Base-by-base conservation (phyloP, 148 eudicot genomes). In the Arctostaphylos glauca region DNA sequence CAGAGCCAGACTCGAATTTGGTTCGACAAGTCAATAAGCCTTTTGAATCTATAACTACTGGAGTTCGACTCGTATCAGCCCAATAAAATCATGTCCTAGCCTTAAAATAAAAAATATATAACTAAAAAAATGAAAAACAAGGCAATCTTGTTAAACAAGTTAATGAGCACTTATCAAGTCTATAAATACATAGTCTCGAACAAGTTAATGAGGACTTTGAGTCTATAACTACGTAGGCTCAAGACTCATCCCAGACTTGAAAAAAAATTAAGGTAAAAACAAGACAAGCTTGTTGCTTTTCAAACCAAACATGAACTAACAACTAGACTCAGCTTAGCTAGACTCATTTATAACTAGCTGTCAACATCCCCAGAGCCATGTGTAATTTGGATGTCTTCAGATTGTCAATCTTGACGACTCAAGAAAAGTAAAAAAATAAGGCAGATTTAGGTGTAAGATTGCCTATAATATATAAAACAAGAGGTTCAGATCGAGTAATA, bases 401-500 rank as follows among this genome's bases (percentile, higher is more conserved):
- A 38, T 71, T 53, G 77, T 23, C 73, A 74, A 82, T n/a, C 78
- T 43, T 10, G 71, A 55, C 6, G 25, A 44, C 64, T 7, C 46
- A 54, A 72, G 44, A 9, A 52, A 73, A 46, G 70, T 19, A 74
- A 25, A 82, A 31, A 82, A 18, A 50, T 25, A 76, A 41, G 77
- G 49, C 62, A 25, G 76, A 75, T 76, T 76, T 48, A 76, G 71
- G 79, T 52, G 41, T 83, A 16, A n/a, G 49, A 70, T 83, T 78
- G 78, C 18, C 71, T 67, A 78, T 47, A n/a, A 49, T 12, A 52
- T 14, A 78, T 7, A 62, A 76, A 76, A 78, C 75, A 50, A 75
- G 84, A 76, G 74, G 31, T 82, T 70, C 6, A 49, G 49, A 50
- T 14, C 9, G 25, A 38, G 14, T 76, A 21, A 53, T 53, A 38